Conservation (phyloP, 495 filamentous ascomycete genomes). For the Penicillium canariense region DNA sequence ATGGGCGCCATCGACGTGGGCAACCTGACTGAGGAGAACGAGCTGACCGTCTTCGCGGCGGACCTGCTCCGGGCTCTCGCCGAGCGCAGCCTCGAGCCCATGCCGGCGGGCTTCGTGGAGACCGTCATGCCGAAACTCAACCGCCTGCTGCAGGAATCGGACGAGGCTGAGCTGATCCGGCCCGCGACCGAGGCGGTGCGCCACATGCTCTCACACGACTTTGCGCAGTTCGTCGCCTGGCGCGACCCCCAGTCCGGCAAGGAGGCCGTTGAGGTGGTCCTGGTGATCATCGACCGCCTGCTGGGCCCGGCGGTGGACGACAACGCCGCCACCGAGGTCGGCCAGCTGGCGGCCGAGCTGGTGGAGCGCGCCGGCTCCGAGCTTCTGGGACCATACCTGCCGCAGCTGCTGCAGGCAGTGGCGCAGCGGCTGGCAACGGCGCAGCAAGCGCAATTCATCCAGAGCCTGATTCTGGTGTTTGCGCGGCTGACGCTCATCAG, state of each 20-base stretch:
- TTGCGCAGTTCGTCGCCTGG: slow-evolving; percentile 82
- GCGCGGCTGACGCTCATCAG: slow-evolving; percentile 81
- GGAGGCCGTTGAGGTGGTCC: slow-evolving; percentile 80
- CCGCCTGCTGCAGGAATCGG: slow-evolving; percentile 71
- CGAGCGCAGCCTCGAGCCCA: slow-evolving; percentile 74
- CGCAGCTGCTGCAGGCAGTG: slow-evolving; percentile 86
- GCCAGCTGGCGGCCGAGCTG: slow-evolving; percentile 87
- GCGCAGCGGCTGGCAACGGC: slow-evolving; percentile 82
- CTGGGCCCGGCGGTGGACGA: slow-evolving; percentile 80
- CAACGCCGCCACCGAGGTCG: slow-evolving; percentile 91
- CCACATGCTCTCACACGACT: slow-evolving; percentile 82
- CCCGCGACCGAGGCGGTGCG: slow-evolving; percentile 84
- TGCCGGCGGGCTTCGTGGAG: slow-evolving; percentile 83
- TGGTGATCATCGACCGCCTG: slow-evolving; percentile 92
- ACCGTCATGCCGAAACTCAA: slow-evolving; percentile 83
- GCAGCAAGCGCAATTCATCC: slow-evolving; percentile 79
- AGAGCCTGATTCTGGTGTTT: slow-evolving; percentile 91
- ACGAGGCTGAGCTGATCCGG: slow-evolving; percentile 82
- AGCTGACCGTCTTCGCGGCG: slow-evolving; percentile 78
- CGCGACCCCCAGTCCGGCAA: slow-evolving; percentile 67
- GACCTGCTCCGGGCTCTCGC: slow-evolving; percentile 80
- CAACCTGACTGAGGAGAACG: slow-evolving; percentile 75
- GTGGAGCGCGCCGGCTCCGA: slow-evolving; percentile 93
- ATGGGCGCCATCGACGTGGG: slow-evolving; percentile 88
- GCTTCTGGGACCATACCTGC: slow-evolving; percentile 81